phyloP scores from a whole-genome alignment of 495 filamentous ascomycete species.

The Trichoderma gamsii region DNA sequence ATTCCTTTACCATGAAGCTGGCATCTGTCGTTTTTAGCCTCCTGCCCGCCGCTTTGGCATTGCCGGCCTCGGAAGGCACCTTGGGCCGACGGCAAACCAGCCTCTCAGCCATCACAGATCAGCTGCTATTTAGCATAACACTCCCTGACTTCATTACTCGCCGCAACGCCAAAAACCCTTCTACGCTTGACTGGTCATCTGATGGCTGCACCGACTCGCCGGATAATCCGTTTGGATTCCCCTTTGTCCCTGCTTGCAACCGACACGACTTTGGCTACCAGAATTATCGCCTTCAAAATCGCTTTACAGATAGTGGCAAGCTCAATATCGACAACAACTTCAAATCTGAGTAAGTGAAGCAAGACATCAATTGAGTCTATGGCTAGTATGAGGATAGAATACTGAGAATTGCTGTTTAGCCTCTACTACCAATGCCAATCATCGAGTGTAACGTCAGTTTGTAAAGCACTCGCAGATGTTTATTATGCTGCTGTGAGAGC shows the following conservation, averaged over 20 bases:
- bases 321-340: conserved; percentile 40
- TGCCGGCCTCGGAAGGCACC: conserved; percentile 18
- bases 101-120: conserved; percentile 27
- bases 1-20: conserved; percentile 25
- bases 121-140: conserved; percentile 29
- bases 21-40: conserved; percentile 22
- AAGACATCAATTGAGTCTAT: too few relatives aligned
- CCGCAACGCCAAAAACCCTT: conserved; percentile 29
- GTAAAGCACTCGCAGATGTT: conserved; percentile 35
- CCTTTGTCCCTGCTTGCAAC: conserved; percentile 37
- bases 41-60: conserved; percentile 19
- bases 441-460: conserved; percentile 19
- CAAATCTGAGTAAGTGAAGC: conserved; percentile 30
- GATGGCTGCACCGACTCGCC: conserved; percentile 39
- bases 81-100: conserved; percentile 16
- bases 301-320: conserved; percentile 33
- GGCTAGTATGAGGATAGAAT: background rate
- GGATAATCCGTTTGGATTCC: conserved; percentile 40
- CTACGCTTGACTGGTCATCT: conserved; percentile 35
- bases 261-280: conserved; percentile 48
- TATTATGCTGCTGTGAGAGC: conserved; percentile 41
- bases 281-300: conserved; percentile 37
- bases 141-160: conserved; percentile 27
- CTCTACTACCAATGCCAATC: conserved; percentile 30
- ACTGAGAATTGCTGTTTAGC: conserved; percentile 22